These are phyloP conservation scores for Fusarium sororula DNA, from an alignment of 2,329 filamentous ascomycete species.

Conservation along the genomic window DNA sequence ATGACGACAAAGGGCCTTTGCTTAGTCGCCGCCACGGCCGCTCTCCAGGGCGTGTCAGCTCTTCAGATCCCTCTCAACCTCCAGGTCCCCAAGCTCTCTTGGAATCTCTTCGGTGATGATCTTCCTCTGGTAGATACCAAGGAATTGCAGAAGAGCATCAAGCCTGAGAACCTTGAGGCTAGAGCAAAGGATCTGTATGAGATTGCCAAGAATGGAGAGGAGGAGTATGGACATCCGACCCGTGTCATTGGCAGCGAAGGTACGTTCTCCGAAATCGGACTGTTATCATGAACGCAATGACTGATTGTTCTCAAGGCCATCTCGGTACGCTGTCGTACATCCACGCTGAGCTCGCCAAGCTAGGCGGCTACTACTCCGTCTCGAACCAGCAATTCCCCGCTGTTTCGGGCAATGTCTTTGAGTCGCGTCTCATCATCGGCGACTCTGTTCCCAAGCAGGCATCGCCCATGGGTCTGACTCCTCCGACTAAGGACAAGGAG, in stretches of 20 bases:
- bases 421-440: constrained; percentile 67
- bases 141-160: constrained; percentile 66
- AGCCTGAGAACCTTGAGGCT: constrained; percentile 62
- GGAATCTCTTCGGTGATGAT: constrained; percentile 29
- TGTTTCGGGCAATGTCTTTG: constrained; percentile 66
- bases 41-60: constrained; percentile 40
- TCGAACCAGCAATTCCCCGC: constrained; percentile 72
- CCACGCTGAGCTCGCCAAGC: constrained; percentile 60
- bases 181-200: constrained; percentile 70
- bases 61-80: constrained; percentile 38
- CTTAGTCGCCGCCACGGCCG: constrained; percentile 41
- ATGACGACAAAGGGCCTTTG: constrained; percentile 41
- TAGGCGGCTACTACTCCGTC: constrained; percentile 69
- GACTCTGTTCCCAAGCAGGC: constrained; percentile 60
- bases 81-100: constrained; percentile 29
- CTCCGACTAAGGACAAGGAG: constrained; percentile 68
- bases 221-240: constrained; percentile 74
- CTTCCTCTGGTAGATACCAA: constrained; percentile 61
- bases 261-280: constrained; percentile 43
- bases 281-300: not conserved
- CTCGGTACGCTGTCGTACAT: constrained; percentile 72
- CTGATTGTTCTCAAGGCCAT: constrained; percentile 59
- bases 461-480: constrained; percentile 71
- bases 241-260: constrained; percentile 75
- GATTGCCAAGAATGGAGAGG: constrained; percentile 66